Evolutionary conservation across 202 grass and related monocot genomes (phyloP), one percentile per base, ranked within the genome.

Genomic region (Schoenoplectus triqueter): DNA sequence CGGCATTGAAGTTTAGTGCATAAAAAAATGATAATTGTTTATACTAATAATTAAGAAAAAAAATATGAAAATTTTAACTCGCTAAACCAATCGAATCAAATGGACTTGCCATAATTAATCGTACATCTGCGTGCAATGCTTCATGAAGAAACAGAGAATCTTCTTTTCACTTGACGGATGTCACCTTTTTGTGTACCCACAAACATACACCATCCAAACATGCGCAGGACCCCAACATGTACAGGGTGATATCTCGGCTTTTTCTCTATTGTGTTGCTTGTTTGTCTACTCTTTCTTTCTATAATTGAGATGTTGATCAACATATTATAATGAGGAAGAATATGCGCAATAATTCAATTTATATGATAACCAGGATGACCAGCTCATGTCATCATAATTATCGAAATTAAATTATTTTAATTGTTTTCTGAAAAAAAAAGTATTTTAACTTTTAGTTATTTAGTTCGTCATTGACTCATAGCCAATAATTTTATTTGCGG

Each of bases 141-240:
- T 78, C 2, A 60, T 44, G 13, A 19, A 60, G 54, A 14, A 61
- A 45, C 74, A 60, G 20, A 42, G 52, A 77, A 78, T 78, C 54
- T 82, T 59, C 54, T 66, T 6, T 82, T 66, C 79, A 82, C 19
- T 55, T 80, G 14, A 64, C 77, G 39, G 52, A 80, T 80, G 78
- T 15, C 55, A 64, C 57, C 22, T 47, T 31, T 31, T 31, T 31
- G 31, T 31, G 31, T 31, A 31, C 31, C 31, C 31, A 31, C 31
- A 31, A 31, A 31, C 31, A 31, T 31, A 31, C 31, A 44, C 0
- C 19, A 75, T 55, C 50, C 19, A n/a, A 57, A 56, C 50, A 77
- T 40, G 4, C 20, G 20, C 3, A 6, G 62, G 5, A 55, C 47
- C 17, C 45, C 45, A 72, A 1, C 50, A 77, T 2, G 22, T 19